Conservation (phyloP, 768 basidiomycete genomes). For the Psilocybe cyanescens region DNA sequence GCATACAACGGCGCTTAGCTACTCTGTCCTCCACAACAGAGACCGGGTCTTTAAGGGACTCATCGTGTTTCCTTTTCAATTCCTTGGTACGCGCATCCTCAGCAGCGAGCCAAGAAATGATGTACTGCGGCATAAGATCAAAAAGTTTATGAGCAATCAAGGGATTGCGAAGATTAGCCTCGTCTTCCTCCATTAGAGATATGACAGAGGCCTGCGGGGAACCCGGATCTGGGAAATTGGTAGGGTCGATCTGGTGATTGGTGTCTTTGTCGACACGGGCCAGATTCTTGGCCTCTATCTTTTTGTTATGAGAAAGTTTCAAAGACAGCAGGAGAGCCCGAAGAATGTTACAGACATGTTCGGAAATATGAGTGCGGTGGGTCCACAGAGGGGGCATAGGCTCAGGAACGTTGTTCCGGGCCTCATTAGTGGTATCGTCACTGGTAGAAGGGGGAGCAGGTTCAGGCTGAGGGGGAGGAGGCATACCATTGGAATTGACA, state of each 20-base stretch:
- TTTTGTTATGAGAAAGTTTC: slow-evolving; percentile 6
- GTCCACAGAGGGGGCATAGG: no score
- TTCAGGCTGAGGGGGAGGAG: no score
- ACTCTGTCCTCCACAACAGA: not conserved
- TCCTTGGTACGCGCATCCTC: not conserved
- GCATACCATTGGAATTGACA: no score
- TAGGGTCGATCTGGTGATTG: slow-evolving; percentile 1
- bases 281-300: slow-evolving; percentile 15
- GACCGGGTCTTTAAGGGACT: not conserved
- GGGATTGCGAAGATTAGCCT: not conserved
- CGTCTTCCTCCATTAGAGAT: slow-evolving; percentile 9
- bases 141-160: slow-evolving; percentile 5
- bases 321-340: not conserved
- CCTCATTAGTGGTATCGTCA: no score
- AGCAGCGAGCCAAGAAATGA: slow-evolving; percentile 24
- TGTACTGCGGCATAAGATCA: slow-evolving; percentile 25
- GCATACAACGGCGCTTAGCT: not conserved
- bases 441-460: no score
- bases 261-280: slow-evolving; percentile 4
- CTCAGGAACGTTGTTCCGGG: no score
- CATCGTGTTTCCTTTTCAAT: not conserved
- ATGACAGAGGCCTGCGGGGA: slow-evolving; percentile 15
- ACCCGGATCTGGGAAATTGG: not conserved
- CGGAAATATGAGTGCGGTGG: no score
- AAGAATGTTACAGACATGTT: no score